These are phyloP conservation scores for Chrysosporium keratinophilum DNA, from an alignment of 2,329 filamentous ascomycete species.

Conservation along the genomic window DNA sequence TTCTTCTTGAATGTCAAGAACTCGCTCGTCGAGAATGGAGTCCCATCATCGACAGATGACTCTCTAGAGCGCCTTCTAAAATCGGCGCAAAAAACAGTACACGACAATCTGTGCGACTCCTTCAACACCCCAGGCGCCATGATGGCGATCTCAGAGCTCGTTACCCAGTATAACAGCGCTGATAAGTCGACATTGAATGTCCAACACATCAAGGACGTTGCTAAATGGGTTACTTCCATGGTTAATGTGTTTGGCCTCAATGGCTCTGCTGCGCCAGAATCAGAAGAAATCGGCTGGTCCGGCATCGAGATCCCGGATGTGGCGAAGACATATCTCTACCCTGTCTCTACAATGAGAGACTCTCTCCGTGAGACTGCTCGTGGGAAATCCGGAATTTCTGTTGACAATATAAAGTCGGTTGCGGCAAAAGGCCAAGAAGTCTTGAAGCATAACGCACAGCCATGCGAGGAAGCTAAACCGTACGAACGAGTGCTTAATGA, in stretches of 20 bases:
- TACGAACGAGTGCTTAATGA: conserved; percentile 41
- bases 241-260: conserved; percentile 73
- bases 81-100: conserved; percentile 46
- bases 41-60: conserved; percentile 26
- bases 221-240: conserved; percentile 71
- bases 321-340: conserved; percentile 52
- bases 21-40: conserved; percentile 34
- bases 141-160: conserved; percentile 64
- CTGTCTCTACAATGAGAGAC: conserved; percentile 48
- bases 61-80: conserved; percentile 43
- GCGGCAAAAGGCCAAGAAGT: conserved; percentile 22
- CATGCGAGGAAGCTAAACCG: conserved; percentile 27
- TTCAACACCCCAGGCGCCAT: conserved; percentile 79
- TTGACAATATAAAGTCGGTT: conserved; percentile 32
- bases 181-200: conserved; percentile 39
- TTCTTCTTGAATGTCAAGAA: conserved; percentile 54
- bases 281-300: conserved; percentile 49
- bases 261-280: conserved; percentile 29
- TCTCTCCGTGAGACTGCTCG: conserved; percentile 48
- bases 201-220: conserved; percentile 45
- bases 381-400: conserved; percentile 35
- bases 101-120: conserved; percentile 64
- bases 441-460: conserved; percentile 16
- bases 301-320: conserved; percentile 52
- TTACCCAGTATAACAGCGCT: conserved; percentile 62